Conservation (phyloP, 345 rosid species). For the Aegle marmelos region DNA sequence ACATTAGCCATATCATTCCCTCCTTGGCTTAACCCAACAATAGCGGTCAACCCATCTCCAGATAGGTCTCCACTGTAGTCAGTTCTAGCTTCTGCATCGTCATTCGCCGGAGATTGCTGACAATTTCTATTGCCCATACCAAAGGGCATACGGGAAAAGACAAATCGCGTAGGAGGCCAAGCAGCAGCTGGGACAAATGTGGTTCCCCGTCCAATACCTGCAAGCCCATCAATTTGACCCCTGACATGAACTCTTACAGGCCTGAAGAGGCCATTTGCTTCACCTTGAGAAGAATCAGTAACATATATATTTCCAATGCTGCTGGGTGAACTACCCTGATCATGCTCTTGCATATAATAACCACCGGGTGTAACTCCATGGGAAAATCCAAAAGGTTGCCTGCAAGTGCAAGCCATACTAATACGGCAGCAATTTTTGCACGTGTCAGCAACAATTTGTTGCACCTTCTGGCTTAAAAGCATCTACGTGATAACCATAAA, state of each 20-base stretch:
- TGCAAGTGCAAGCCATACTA: constrained; percentile 75
- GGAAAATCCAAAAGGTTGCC: constrained; percentile 67
- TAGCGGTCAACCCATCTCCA: constrained; percentile 88
- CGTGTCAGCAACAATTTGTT: constrained; percentile 79
- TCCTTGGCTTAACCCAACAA: constrained; percentile 85
- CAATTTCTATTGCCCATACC: constrained; percentile 68
- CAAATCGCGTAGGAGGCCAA: constrained; percentile 89
- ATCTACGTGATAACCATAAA: constrained; percentile 47
- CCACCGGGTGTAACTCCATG: constrained; percentile 52
- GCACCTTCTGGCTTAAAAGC: constrained; percentile 90
- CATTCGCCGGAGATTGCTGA: constrained; percentile 79
- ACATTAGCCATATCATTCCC: constrained; percentile 39
- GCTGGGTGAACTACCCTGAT: constrained; percentile 48
- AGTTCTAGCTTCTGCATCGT: constrained; percentile 72
- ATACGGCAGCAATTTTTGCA: constrained; percentile 79
- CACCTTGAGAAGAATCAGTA: constrained; percentile 68
- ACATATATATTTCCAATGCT: constrained; percentile 63
- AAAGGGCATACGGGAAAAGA: constrained; percentile 91
- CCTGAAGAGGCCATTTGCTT: constrained; percentile 69
- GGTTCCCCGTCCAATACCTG: constrained; percentile 90
- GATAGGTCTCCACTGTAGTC: constrained; percentile 72
- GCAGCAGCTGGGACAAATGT: constrained; percentile 73
- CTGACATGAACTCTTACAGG: constrained; percentile 88
- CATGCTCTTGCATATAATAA: constrained; percentile 77
- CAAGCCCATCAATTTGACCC: constrained; percentile 94